These are phyloP conservation scores for Colletotrichum plurivorum DNA, from an alignment of 2,329 filamentous ascomycete species.

Conservation along the genomic window DNA sequence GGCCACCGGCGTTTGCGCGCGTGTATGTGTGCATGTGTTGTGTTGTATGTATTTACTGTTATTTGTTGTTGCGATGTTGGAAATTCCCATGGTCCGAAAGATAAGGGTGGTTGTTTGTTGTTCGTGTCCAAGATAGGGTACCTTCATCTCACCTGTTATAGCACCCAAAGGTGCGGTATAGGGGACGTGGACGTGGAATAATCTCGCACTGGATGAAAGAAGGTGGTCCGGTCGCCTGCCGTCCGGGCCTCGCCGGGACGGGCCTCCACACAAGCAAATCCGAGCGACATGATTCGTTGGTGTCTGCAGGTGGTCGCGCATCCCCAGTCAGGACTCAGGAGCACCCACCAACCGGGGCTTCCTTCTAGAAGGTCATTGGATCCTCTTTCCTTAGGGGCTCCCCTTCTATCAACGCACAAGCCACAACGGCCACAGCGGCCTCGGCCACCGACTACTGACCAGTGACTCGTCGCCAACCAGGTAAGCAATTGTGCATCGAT, in stretches of 20 bases:
- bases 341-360: slow-evolving; percentile 25
- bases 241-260: slow-evolving; percentile 35
- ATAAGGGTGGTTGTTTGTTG: slow-evolving; percentile 25
- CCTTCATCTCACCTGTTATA: no score
- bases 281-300: background rate
- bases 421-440: slow-evolving; percentile 1
- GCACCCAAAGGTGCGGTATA: no score
- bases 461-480: slow-evolving; percentile 33
- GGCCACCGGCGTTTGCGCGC: slow-evolving; percentile 6
- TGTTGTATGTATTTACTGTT: slow-evolving; percentile 1
- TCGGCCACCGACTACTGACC: slow-evolving; percentile 10
- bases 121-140: background rate
- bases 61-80: slow-evolving; percentile 16
- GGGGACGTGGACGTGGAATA: no score
- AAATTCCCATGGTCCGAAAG: background rate
- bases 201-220: slow-evolving; percentile 1
- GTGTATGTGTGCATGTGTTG: background rate
- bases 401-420: background rate
- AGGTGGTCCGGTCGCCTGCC: slow-evolving; percentile 13
- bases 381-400: background rate
- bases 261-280: slow-evolving; percentile 32
- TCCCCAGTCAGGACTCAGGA: slow-evolving; percentile 11
- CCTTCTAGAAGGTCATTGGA: slow-evolving; percentile 35
- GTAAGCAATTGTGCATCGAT: slow-evolving; percentile 25
- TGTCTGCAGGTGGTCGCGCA: slow-evolving; percentile 14